Conservation (phyloP, 257 asterid genomes). For the Linderniella brevidens region DNA sequence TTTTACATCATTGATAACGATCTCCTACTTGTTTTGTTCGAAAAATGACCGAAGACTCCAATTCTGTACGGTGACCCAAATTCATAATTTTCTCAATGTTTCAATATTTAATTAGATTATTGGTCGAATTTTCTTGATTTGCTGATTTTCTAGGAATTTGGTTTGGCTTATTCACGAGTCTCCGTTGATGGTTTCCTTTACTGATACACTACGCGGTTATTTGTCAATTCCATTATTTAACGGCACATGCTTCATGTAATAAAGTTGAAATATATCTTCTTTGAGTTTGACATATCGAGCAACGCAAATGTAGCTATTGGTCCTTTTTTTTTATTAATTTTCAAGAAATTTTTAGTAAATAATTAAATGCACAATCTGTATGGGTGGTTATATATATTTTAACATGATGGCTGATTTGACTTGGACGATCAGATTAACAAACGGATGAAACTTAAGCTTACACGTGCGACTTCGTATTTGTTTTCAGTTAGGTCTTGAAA, state of each 20-base stretch:
- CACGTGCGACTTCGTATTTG: background rate
- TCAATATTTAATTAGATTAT: background rate
- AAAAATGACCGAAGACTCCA: too few relatives aligned
- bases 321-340: too few relatives aligned
- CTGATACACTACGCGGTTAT: conserved; percentile 14
- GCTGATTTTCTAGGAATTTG: conserved; percentile 19
- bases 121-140: conserved; percentile 15
- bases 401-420: background rate
- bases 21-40: too few relatives aligned
- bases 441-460: background rate
- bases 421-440: background rate
- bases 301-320: too few relatives aligned
- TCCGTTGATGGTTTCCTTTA: conserved; percentile 13
- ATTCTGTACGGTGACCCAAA: conserved; percentile 16
- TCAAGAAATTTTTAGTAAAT: too few relatives aligned
- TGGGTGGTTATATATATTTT: background rate
- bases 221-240: conserved; percentile 12
- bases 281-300: too few relatives aligned
- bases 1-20: too few relatives aligned
- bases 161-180: conserved; percentile 21
- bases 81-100: conserved; percentile 1
- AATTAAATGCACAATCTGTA: too few relatives aligned
- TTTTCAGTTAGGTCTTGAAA: conserved; percentile 20
- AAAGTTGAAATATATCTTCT: too few relatives aligned
- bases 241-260: too few relatives aligned